A percentile compares a stretch with the other conserved stretches of the same genome.
Conservation (phyloP, 2,329 filamentous ascomycete genomes). For the Incumbomyces delicatus region DNA sequence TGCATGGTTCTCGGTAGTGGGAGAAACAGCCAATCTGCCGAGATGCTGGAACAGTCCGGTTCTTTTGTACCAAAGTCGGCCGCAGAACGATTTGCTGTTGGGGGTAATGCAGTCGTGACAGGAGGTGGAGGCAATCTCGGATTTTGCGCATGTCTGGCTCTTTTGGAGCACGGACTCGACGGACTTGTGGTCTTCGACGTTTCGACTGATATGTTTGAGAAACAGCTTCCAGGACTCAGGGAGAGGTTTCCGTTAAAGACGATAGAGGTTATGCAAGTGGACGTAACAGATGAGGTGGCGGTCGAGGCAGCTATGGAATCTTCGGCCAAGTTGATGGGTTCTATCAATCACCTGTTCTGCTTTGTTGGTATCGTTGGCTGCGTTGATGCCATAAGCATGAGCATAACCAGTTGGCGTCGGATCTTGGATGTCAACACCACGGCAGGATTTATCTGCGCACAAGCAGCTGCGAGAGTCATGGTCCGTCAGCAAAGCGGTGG, state of each 20-base stretch:
- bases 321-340: constrained; percentile 24
- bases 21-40: no score
- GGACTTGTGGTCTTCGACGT: constrained; percentile 51
- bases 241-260: constrained; percentile 45
- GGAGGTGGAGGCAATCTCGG: constrained; percentile 59
- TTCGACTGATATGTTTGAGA: constrained; percentile 25
- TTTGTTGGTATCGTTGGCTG: constrained; percentile 62
- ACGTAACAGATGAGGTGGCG: constrained; percentile 45
- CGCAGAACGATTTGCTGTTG: constrained; percentile 23
- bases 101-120: constrained; percentile 39
- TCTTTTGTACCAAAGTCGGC: constrained; percentile 21
- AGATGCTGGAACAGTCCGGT: not conserved
- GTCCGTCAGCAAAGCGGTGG: constrained; percentile 51
- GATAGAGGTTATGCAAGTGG: constrained; percentile 44
- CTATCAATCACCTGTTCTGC: constrained; percentile 42
- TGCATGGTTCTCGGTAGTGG: no score
- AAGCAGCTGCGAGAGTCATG: constrained; percentile 46
- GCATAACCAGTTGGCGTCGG: constrained; percentile 49
- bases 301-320: constrained; percentile 37
- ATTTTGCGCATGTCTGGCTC: constrained; percentile 46
- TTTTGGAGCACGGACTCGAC: constrained; percentile 62
- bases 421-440: constrained; percentile 64
- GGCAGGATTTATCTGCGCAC: constrained; percentile 61
- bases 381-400: constrained; percentile 51
- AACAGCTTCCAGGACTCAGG: constrained; percentile 39